phyloP scores from a whole-genome alignment of 768 basidiomycete species.

The Cyclocybe cylindracea region DNA sequence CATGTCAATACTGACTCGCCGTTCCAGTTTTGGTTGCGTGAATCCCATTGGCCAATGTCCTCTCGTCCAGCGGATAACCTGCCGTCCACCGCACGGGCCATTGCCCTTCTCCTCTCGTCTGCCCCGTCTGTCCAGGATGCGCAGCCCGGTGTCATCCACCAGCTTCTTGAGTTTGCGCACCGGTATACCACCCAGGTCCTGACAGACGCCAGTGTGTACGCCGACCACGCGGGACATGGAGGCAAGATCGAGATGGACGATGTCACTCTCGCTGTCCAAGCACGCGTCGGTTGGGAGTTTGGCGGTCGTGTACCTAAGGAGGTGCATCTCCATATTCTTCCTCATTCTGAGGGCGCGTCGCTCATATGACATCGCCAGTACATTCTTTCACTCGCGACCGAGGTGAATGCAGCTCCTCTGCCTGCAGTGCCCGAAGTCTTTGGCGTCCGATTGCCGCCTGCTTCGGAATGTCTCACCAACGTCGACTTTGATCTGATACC shows the following conservation, averaged over 20 bases:
- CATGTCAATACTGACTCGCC: background rate
- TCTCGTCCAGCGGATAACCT: constrained; percentile 61
- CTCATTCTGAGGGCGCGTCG: background rate
- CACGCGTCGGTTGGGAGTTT: constrained; percentile 91
- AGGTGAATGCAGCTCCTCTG: constrained; percentile 79
- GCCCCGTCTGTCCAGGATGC: constrained; percentile 85
- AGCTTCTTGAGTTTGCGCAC: constrained; percentile 85
- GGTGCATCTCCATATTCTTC: constrained; percentile 41
- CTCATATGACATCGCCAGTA: constrained; percentile 46
- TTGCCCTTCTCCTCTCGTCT: constrained; percentile 81
- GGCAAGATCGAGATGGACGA: constrained; percentile 87
- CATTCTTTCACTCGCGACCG: constrained; percentile 75
- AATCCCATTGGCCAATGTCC: constrained; percentile 4
- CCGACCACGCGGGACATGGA: constrained; percentile 78
- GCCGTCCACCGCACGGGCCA: constrained; percentile 83
- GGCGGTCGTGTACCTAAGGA: constrained; percentile 89
- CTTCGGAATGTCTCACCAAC: constrained; percentile 70
- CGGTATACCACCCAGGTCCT: constrained; percentile 82
- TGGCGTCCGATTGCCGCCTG: constrained; percentile 77
- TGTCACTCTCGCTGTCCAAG: constrained; percentile 78
- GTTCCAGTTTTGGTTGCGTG: background rate
- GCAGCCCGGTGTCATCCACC: constrained; percentile 84
- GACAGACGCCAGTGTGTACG: constrained; percentile 84
- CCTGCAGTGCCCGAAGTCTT: constrained; percentile 88
- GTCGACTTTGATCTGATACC: constrained; percentile 88